Evolutionary conservation across 371 early-diverging fungal genomes (phyloP).

Genomic region (Syncephalastrum monosporum): DNA sequence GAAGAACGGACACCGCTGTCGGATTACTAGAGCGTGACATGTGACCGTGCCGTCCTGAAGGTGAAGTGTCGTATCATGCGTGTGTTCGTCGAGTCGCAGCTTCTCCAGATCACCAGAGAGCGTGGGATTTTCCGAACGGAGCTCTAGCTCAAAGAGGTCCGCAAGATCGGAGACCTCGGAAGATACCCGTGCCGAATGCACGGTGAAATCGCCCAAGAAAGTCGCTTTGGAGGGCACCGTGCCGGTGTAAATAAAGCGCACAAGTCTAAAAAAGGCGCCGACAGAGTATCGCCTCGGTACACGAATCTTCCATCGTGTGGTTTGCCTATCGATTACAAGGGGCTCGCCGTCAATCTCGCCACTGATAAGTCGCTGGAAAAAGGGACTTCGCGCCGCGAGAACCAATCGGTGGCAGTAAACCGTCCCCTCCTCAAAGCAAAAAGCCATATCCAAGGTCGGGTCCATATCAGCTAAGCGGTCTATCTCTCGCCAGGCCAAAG

Average conservation of each 20-base stretch:
- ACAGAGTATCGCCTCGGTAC: too few relatives aligned
- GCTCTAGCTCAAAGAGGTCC: conserved; percentile 23
- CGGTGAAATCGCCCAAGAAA: too few relatives aligned
- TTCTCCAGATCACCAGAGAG: conserved; percentile 7
- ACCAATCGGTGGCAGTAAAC: conserved; percentile 50
- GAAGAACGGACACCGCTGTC: conserved; percentile 69
- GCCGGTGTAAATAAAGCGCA: too few relatives aligned
- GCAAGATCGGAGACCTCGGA: conserved; percentile 33
- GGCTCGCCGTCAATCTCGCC: too few relatives aligned
- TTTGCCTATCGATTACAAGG: too few relatives aligned
- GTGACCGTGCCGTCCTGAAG: conserved; percentile 30
- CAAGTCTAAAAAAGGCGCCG: too few relatives aligned
- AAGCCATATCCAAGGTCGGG: conserved; percentile 40
- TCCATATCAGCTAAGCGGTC: conserved; percentile 11
- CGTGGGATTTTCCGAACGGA: conserved; percentile 25
- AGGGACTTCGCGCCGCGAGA: conserved; percentile 21
- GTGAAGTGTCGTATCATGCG: conserved; percentile 38
- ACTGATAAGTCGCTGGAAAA: conserved; percentile 17
- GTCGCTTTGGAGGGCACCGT: too few relatives aligned
- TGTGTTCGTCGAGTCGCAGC: conserved; percentile 6
- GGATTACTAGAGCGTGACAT: conserved; percentile 59
- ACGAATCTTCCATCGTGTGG: too few relatives aligned
- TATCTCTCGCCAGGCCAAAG: conserved; percentile 15
- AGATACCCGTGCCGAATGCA: conserved; percentile 15
- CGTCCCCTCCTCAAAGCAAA: conserved; percentile 24